Percentiles rank a stretch among this genome's conserved stretches.
phyloP scores from a whole-genome alignment of 345 rosid species.

The Garcia nutans region DNA sequence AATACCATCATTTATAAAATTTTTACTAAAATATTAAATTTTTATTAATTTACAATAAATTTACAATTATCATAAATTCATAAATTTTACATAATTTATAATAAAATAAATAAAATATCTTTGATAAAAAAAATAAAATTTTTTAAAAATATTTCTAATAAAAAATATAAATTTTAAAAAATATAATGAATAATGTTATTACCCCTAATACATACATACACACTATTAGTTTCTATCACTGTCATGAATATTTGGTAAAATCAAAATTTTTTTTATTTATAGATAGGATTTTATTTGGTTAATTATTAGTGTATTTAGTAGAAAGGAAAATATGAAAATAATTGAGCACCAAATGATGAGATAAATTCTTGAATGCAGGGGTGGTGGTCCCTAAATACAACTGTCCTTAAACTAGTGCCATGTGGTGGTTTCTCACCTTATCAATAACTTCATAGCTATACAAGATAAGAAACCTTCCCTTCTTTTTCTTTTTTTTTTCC shows the following conservation, averaged over 20 bases:
- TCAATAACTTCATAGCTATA: background rate
- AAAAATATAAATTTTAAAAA: too few relatives aligned
- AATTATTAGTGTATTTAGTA: background rate
- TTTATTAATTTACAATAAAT: too few relatives aligned
- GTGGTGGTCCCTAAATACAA: slow-evolving; percentile 14
- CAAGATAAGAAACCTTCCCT: background rate
- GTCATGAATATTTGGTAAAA: background rate
- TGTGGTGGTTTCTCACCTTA: slow-evolving; percentile 12
- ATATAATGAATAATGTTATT: too few relatives aligned
- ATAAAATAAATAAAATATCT: too few relatives aligned
- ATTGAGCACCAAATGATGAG: slow-evolving; percentile 17
- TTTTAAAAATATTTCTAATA: too few relatives aligned
- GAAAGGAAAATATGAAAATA: background rate
- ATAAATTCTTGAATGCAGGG: background rate
- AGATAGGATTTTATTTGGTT: background rate
- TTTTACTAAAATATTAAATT: too few relatives aligned
- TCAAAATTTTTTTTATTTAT: background rate
- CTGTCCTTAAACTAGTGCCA: background rate
- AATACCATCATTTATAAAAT: too few relatives aligned
- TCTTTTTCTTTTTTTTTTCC: background rate
- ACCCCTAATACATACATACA: too few relatives aligned
- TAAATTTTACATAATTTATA: too few relatives aligned
- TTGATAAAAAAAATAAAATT: too few relatives aligned
- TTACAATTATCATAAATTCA: too few relatives aligned
- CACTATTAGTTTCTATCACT: background rate